Conservation (phyloP, 1,284 basidiomycete species). For the Xanthoconium separans region DNA sequence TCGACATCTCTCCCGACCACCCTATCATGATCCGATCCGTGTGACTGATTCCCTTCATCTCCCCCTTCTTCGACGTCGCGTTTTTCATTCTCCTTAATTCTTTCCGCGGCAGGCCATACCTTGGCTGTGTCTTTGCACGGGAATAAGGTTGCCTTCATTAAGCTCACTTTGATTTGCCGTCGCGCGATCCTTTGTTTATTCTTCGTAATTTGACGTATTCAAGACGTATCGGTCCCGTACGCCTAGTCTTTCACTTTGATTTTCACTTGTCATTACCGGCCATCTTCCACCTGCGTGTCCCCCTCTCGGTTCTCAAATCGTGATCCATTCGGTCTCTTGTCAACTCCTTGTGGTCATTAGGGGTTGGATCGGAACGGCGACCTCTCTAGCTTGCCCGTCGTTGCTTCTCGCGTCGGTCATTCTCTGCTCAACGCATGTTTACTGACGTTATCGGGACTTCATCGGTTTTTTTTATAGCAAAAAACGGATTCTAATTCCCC, state of each 20-base stretch:
- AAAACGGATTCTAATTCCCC: background rate
- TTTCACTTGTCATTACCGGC: conserved; percentile 28
- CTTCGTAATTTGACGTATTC: conserved; percentile 28
- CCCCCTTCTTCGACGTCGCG: conserved; percentile 6
- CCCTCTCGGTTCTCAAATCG: conserved; percentile 5
- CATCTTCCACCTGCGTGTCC: background rate
- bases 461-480: too few species aligned
- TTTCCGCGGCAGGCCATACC: conserved; percentile 4
- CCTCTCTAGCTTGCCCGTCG: conserved; percentile 6
- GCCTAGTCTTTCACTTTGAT: conserved; percentile 18
- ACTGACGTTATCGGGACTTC: conserved; percentile 15
- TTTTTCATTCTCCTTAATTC: conserved; percentile 9
- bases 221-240: conserved; percentile 28
- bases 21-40: conserved; percentile 23
- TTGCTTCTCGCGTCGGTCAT: conserved; percentile 10
- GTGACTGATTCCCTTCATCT: conserved; percentile 6
- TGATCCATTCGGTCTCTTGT: conserved; percentile 4
- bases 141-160: conserved; percentile 28
- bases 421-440: conserved; percentile 1
- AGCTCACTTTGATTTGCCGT: conserved; percentile 23
- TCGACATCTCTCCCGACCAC: background rate
- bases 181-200: conserved; percentile 9
- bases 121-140: conserved; percentile 12
- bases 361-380: conserved; percentile 22
- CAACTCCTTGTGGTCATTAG: conserved; percentile 1